Conservation (phyloP, 768 basidiomycete genomes). For the Leccinum olivaceopallidum region DNA sequence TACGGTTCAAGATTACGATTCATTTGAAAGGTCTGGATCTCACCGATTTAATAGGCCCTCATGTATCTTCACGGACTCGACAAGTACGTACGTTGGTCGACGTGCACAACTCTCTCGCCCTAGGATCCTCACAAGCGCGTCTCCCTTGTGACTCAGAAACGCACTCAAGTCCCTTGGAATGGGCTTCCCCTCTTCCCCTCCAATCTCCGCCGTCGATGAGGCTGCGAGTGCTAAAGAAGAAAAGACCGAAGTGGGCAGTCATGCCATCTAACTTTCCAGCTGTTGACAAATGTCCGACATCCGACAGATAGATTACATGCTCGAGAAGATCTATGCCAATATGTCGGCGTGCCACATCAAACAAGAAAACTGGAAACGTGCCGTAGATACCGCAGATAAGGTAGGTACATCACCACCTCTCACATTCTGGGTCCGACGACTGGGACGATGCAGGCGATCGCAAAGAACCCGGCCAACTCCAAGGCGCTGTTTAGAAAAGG, state of each 20-base stretch:
- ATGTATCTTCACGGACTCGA: conserved; percentile 76
- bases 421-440: neutral
- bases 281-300: conserved; percentile 27
- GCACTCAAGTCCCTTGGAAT: conserved; percentile 56
- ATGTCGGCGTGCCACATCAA: conserved; percentile 86
- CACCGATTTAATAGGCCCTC: conserved; percentile 47
- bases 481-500: conserved; percentile 83
- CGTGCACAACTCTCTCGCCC: neutral
- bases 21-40: conserved; percentile 4
- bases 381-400: conserved; percentile 80
- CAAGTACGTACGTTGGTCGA: conserved; percentile 60
- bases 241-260: conserved; percentile 59
- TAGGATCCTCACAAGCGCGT: conserved; percentile 3
- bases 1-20: conserved; percentile 27
- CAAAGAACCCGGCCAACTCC: conserved; percentile 72
- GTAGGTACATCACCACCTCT: conserved; percentile 30
- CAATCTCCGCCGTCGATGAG: conserved; percentile 26
- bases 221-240: conserved; percentile 44
- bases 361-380: conserved; percentile 76
- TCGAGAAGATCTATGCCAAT: conserved; percentile 84
- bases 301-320: conserved; percentile 66
- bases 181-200: conserved; percentile 3
- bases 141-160: conserved; percentile 39
- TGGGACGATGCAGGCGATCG: conserved; percentile 53
- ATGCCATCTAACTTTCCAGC: neutral